Evolutionary conservation across 177 flowering plant genomes (phyloP).

Genomic region (Tripterygium wilfordii): DNA sequence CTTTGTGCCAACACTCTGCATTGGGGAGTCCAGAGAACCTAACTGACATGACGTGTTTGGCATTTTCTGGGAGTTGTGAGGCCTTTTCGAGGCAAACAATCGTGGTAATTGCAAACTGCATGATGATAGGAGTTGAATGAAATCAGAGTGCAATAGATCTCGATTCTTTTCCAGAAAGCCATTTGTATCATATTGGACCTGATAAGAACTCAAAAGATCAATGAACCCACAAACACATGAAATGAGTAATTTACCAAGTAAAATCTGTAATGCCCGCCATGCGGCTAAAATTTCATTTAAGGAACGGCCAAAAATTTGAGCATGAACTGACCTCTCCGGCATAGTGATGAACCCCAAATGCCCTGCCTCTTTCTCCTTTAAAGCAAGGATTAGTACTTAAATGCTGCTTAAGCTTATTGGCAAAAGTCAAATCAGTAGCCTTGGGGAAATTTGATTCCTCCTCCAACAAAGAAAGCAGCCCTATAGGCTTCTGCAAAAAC

Average conservation of each 20-base stretch:
- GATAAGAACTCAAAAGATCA: conserved; percentile 14
- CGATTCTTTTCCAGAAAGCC: conserved; percentile 93
- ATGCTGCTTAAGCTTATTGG: conserved; percentile 75
- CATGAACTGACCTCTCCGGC: conserved; percentile 79
- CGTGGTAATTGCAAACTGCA: conserved; percentile 47
- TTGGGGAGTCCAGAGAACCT: conserved; percentile 35
- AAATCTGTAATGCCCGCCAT: no score
- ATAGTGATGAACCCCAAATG: conserved; percentile 66
- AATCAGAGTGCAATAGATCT: conserved; percentile 58
- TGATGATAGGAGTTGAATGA: conserved; percentile 61
- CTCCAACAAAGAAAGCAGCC: conserved; percentile 78
- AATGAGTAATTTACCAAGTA: conserved; percentile 32
- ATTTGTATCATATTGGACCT: conserved; percentile 80
- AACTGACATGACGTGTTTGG: conserved; percentile 14
- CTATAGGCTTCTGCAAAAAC: conserved; percentile 70
- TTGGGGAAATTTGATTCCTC: conserved; percentile 75
- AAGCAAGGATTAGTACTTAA: conserved; percentile 55
- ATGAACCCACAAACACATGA: not conserved
- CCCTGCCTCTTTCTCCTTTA: conserved; percentile 60
- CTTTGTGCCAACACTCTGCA: conserved; percentile 64
- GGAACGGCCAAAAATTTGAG: not conserved
- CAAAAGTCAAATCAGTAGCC: conserved; percentile 79
- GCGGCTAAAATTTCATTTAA: no score
- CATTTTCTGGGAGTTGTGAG: conserved; percentile 26
- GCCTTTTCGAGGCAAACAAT: conserved; percentile 45